Evolutionary conservation across 2,329 filamentous ascomycete genomes (phyloP).

Genomic region (Pestalotiopsis fici): DNA sequence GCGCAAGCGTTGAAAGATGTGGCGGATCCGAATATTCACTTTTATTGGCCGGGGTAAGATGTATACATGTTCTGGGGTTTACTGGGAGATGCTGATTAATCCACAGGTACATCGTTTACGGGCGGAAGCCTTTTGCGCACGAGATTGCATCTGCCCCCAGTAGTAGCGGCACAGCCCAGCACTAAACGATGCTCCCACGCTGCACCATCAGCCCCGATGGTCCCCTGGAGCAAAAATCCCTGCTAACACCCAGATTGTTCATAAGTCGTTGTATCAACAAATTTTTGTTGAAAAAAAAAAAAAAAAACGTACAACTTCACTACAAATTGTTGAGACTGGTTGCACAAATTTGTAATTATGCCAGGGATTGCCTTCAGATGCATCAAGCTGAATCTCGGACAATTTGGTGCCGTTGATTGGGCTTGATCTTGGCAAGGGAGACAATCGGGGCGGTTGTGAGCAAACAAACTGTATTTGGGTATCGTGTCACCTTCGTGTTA

Average conservation of each 20-base stretch:
- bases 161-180: too few relatives aligned
- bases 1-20: slow-evolving; percentile 6
- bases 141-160: not conserved
- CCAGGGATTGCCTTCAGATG: too few relatives aligned
- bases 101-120: slow-evolving; percentile 2
- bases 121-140: slow-evolving; percentile 8
- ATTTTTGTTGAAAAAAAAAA: too few relatives aligned
- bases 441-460: not conserved
- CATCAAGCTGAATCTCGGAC: not conserved
- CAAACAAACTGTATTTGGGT: not conserved
- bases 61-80: not conserved
- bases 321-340: too few relatives aligned
- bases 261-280: too few relatives aligned
- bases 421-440: not conserved
- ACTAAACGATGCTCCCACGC: too few relatives aligned
- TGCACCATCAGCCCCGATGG: too few relatives aligned
- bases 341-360: too few relatives aligned
- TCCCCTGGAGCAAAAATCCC: too few relatives aligned
- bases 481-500: not conserved
- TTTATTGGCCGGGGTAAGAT: slow-evolving; percentile 7
- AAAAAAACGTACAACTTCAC: too few relatives aligned
- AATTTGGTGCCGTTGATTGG: not conserved
- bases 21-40: not conserved
- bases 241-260: too few relatives aligned
- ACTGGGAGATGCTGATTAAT: not conserved